Evolutionary conservation across 805 yeast species (phyloP), one percentile per base, ranked within the genome.

Genomic region (Candida nemodendra): DNA sequence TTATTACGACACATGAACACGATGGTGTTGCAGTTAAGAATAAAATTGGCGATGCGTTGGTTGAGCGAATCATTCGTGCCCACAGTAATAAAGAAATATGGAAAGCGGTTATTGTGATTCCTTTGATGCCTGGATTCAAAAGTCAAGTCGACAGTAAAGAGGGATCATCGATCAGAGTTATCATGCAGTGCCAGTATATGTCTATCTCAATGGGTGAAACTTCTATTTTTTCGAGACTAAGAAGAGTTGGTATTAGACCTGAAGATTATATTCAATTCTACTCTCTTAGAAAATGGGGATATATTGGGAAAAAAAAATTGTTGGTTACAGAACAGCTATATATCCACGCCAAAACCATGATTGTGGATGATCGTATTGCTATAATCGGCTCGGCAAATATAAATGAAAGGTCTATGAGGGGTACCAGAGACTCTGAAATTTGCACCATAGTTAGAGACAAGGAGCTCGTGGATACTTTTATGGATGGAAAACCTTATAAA

Each of bases 351-450:
- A 93, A 93, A 58, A 76, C 83, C 7, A 74, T 93, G 79, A 74
- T 93, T 51, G 96, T 84, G 9, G 99, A 93, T 64, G 99, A 93
- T 55, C 72, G 96, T 33, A 77, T 82, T 31, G 97, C 96, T 4
- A 84, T 93, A 30, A 90, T 93, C 54, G 99, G 99, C 2, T 87
- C 96, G 54, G 99, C 99, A 0, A 93, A 93, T 55, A 87, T 93
- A 44, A 93, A 93, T 56, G 99, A 93, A 60, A 74, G 99, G 53
- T 91, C 98, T 0, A 90, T 90, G 88, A 72, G 93, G 51, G 99
- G 99, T 12, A 71, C 72, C 15, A 74, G 99, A 58, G 99, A 93
- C 57, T 89, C 97, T 4, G 99, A 93, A 55, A 83, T 93, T 27
- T 96, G 96, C 3, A 87, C 90, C 1, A 65, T 91, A 38, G 79